phyloP scores from a whole-genome alignment of 441 rosid genomes.

The Brassica hybrid region DNA sequence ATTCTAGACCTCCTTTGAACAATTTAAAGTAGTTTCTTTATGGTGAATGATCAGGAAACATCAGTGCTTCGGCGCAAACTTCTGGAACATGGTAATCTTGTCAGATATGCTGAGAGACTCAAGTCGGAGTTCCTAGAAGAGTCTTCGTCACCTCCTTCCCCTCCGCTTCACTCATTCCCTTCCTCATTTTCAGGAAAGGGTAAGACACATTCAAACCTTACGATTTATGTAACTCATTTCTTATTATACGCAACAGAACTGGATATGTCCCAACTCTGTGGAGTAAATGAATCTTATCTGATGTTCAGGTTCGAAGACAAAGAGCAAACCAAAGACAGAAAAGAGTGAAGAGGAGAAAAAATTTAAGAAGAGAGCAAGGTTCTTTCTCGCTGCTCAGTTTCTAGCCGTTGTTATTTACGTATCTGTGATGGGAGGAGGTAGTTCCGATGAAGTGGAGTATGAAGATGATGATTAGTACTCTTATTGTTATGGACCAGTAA shows the following conservation, averaged over 20 bases:
- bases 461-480: slow-evolving; percentile 57
- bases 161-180: slow-evolving; percentile 54
- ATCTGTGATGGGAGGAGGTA: slow-evolving; percentile 73
- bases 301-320: slow-evolving; percentile 57
- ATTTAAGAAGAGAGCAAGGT: slow-evolving; percentile 75
- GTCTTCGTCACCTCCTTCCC: slow-evolving; percentile 58
- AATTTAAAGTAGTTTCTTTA: slow-evolving; percentile 17
- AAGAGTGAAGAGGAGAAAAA: slow-evolving; percentile 86
- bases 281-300: slow-evolving; percentile 10
- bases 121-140: slow-evolving; percentile 66
- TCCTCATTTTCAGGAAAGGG: slow-evolving; percentile 65
- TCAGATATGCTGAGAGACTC: slow-evolving; percentile 73
- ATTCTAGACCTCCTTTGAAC: background rate
- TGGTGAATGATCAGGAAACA: slow-evolving; percentile 57
- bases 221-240: background rate
- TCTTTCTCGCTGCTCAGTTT: slow-evolving; percentile 74
- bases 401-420: slow-evolving; percentile 77
- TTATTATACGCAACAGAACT: background rate
- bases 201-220: slow-evolving; percentile 48
- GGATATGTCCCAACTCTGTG: slow-evolving; percentile 1
- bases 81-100: slow-evolving; percentile 71
- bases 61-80: slow-evolving; percentile 70
- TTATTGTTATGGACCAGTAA: slow-evolving; percentile 1
- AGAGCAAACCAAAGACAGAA: slow-evolving; percentile 72
- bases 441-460: slow-evolving; percentile 62